These are phyloP conservation scores for Jaapia argillacea DNA, from an alignment of 768 basidiomycete species.

Conservation along the genomic window DNA sequence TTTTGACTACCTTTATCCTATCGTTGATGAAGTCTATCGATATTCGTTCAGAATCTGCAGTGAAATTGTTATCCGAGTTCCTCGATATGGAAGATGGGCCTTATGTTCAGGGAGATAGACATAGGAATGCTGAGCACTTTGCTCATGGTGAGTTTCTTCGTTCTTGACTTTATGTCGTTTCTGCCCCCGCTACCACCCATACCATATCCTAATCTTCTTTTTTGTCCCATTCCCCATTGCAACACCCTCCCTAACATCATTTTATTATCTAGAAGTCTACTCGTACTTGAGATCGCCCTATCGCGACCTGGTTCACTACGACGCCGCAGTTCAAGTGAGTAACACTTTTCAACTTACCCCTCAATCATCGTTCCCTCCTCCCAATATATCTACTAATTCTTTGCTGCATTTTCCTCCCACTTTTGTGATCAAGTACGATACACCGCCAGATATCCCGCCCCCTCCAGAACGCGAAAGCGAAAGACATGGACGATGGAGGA, in stretches of 20 bases:
- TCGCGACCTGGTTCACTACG: constrained; percentile 75
- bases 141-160: constrained; percentile 62
- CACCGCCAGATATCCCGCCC: constrained; percentile 27
- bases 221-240: neutral
- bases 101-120: constrained; percentile 44
- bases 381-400: no score
- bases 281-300: constrained; percentile 84
- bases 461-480: constrained; percentile 19
- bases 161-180: no score
- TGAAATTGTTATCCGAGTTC: constrained; percentile 80
- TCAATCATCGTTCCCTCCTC: neutral
- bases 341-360: neutral
- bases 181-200: neutral
- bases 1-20: constrained; percentile 80
- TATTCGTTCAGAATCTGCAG: constrained; percentile 81
- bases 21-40: constrained; percentile 91
- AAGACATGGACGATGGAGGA: constrained; percentile 19
- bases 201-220: neutral
- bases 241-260: neutral
- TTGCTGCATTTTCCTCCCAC: constrained; percentile 6
- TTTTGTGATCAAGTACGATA: constrained; percentile 42
- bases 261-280: constrained; percentile 59
- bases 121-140: constrained; percentile 83
- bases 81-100: constrained; percentile 69
- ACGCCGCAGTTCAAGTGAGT: constrained; percentile 67